phyloP scores from a whole-genome alignment of 129 eudicot genomes.

The Centella asiatica region DNA sequence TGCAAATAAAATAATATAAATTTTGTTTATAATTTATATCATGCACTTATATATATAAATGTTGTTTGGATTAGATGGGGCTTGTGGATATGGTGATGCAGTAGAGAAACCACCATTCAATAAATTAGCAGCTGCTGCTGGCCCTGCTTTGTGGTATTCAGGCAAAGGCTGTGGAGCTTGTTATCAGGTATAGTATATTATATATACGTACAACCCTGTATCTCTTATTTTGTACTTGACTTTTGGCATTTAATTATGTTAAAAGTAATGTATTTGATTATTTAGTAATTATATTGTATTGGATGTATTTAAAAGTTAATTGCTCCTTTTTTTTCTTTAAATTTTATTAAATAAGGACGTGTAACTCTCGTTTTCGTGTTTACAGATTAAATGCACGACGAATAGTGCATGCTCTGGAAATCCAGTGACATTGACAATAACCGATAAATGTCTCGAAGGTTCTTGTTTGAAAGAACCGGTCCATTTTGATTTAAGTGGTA shows the following conservation, averaged over 20 bases:
- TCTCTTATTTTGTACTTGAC: no score
- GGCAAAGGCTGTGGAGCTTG: conserved; percentile 56
- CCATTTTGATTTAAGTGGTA: conserved; percentile 12
- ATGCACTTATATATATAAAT: neutral
- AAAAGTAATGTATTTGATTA: no score
- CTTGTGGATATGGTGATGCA: conserved; percentile 41
- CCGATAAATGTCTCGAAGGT: conserved; percentile 7
- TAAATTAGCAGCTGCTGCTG: conserved; percentile 29
- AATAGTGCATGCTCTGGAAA: neutral
- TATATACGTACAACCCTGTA: neutral
- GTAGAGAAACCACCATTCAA: conserved; percentile 35
- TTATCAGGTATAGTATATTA: conserved; percentile 26
- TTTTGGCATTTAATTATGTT: no score
- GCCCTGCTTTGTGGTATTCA: conserved; percentile 20
- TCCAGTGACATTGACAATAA: conserved; percentile 3
- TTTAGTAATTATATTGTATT: no score
- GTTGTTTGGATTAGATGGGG: conserved; percentile 30
- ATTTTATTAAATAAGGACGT: no score
- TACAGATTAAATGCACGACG: conserved; percentile 3
- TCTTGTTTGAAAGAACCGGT: neutral
- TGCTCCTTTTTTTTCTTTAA: no score
- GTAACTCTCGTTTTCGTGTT: neutral
- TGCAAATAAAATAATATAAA: no score
- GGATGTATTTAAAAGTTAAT: neutral
- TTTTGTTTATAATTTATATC: no score